These are phyloP conservation scores for Paramecium caudatum DNA, from an alignment of 73 alveolate genomes.

Conservation along the genomic window DNA sequence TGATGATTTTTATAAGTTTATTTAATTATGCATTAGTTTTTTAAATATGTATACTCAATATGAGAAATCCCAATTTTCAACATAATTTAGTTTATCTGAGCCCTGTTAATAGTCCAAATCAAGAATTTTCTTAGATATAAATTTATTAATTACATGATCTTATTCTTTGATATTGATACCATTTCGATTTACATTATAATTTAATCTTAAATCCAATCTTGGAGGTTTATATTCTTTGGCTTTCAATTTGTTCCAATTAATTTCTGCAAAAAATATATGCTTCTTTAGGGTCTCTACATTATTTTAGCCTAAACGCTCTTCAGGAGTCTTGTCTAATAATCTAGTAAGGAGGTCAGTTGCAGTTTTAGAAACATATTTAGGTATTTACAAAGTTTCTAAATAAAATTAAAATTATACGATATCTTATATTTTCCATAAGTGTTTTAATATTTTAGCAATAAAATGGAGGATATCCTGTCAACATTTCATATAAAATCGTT, in stretches of 20 bases:
- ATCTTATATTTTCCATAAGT: conserved; percentile 75
- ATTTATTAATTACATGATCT: neutral
- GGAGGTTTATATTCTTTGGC: conserved; percentile 51
- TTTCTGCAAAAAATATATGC: conserved; percentile 63
- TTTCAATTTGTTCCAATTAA: conserved; percentile 23
- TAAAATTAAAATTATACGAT: conserved; percentile 3
- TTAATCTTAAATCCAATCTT: neutral
- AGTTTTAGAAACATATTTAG: neutral
- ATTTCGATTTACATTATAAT: neutral
- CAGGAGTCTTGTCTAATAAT: conserved; percentile 40
- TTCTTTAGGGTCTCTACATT: conserved; percentile 13
- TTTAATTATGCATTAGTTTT: no score
- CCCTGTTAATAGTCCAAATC: conserved; percentile 32
- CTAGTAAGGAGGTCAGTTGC: conserved; percentile 16
- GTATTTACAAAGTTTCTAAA: conserved; percentile 22
- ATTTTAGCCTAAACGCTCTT: conserved; percentile 29
- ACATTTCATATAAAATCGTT: conserved; percentile 88
- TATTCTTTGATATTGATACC: conserved; percentile 4
- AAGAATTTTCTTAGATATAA: neutral
- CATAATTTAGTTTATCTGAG: neutral
- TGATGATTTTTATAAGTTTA: conserved; percentile 10
- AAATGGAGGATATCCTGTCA: conserved; percentile 89
- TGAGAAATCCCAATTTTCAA: conserved; percentile 43
- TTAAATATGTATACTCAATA: no score
- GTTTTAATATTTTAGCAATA: conserved; percentile 85